Evolutionary conservation across 371 early-diverging fungal species (phyloP).

Genomic region (Thermomucor indicae-seudaticae): DNA sequence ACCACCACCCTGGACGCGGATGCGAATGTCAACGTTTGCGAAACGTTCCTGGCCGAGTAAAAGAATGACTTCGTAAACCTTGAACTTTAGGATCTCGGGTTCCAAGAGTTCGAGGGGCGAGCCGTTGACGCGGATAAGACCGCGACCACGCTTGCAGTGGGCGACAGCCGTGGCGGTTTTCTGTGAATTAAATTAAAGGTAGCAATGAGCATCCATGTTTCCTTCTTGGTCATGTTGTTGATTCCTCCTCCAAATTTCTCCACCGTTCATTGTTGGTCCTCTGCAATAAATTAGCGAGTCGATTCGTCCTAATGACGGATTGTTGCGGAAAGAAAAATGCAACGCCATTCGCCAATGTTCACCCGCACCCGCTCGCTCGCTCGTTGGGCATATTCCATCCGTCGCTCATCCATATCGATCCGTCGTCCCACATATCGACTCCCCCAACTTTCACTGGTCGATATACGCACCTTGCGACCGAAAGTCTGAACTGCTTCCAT

Average conservation of each 20-base stretch:
- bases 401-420: too few species aligned
- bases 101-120: constrained; percentile 91
- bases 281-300: too few species aligned
- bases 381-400: too few species aligned
- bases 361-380: too few species aligned
- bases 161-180: constrained; percentile 99
- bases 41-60: constrained; percentile 93
- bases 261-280: too few species aligned
- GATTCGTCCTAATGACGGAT: too few species aligned
- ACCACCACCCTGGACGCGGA: constrained; percentile 97
- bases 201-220: too few species aligned
- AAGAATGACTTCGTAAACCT: constrained; percentile 97
- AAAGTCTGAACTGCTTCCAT: constrained; percentile 32
- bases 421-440: neutral
- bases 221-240: too few species aligned
- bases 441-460: neutral
- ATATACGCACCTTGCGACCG: constrained; percentile 28
- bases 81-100: constrained; percentile 92
- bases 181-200: too few species aligned
- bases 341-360: too few species aligned
- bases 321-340: too few species aligned
- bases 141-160: constrained; percentile 93
- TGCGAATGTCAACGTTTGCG: constrained; percentile 92
- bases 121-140: constrained; percentile 95
- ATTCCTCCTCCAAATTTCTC: too few species aligned